Percentiles rank a stretch among this genome's conserved stretches.
phyloP scores from a whole-genome alignment of 2,329 filamentous ascomycete species.

The Cadophora malorum region DNA sequence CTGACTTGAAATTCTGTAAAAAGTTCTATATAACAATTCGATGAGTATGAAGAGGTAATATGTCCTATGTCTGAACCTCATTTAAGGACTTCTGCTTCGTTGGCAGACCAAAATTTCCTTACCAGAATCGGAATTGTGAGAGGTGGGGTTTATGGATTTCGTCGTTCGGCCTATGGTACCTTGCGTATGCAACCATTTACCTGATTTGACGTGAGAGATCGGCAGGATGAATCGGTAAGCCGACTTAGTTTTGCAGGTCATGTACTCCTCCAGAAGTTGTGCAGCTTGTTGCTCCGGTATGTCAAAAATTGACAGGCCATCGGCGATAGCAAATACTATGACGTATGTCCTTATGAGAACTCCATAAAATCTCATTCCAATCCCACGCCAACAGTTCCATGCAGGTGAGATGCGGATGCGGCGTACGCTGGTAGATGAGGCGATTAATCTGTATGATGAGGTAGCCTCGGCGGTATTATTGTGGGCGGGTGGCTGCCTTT shows the following conservation, averaged over 20 bases:
- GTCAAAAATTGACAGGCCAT: background rate
- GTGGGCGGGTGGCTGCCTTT: background rate
- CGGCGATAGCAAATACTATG: slow-evolving; percentile 2
- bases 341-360: background rate
- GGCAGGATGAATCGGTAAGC: background rate
- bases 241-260: slow-evolving; percentile 1
- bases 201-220: slow-evolving; percentile 16
- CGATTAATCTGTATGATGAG: slow-evolving; percentile 11
- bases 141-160: background rate
- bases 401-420: background rate
- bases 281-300: background rate
- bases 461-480: slow-evolving; percentile 3
- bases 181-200: background rate
- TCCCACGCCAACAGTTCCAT: background rate
- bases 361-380: slow-evolving; percentile 2
- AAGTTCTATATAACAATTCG: background rate
- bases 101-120: background rate
- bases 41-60: background rate
- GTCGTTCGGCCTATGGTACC: too few species aligned
- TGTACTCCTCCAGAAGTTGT: background rate
- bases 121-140: background rate
- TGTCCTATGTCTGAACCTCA: too few species aligned
- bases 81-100: background rate
- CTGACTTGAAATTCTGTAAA: background rate
- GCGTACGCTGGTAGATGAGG: background rate